These are phyloP conservation scores for Pogostemon cablin DNA, from an alignment of 257 asterid species.

Conservation along the genomic window DNA sequence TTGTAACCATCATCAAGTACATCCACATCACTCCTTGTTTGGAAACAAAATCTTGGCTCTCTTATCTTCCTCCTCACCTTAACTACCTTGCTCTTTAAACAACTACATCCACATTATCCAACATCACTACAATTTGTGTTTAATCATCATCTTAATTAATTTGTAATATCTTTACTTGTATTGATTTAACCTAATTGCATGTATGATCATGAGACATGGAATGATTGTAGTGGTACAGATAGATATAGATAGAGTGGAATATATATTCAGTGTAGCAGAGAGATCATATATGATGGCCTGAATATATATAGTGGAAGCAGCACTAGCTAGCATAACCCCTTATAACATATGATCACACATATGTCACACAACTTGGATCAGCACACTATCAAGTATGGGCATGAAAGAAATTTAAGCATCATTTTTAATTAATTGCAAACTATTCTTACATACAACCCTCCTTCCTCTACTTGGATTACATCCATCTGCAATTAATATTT, in stretches of 20 bases:
- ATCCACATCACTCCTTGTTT: conserved; percentile 82
- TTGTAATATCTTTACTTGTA: too few relatives aligned
- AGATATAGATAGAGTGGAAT: background rate
- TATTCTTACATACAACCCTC: conserved; percentile 54
- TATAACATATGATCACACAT: too few relatives aligned
- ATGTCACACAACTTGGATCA: background rate
- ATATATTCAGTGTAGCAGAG: background rate
- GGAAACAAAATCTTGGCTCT: conserved; percentile 86
- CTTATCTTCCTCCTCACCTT: conserved; percentile 72
- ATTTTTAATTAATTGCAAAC: conserved; percentile 53
- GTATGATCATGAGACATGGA: background rate
- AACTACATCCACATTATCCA: conserved; percentile 49
- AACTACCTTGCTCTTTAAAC: conserved; percentile 49
- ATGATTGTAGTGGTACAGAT: too few relatives aligned
- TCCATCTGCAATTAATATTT: conserved; percentile 52
- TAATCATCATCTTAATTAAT: background rate
- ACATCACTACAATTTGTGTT: background rate
- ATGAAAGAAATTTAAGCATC: conserved; percentile 50
- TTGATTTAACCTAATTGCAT: too few relatives aligned
- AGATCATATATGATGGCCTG: background rate
- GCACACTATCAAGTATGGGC: conserved; percentile 28
- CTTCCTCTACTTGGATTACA: conserved; percentile 54
- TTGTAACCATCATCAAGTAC: conserved; percentile 86
- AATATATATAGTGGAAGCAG: conserved; percentile 31
- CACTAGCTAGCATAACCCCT: conserved; percentile 14